Evolutionary conservation across 2,329 filamentous ascomycete genomes (phyloP).

Genomic region (Fusarium ambrosium): DNA sequence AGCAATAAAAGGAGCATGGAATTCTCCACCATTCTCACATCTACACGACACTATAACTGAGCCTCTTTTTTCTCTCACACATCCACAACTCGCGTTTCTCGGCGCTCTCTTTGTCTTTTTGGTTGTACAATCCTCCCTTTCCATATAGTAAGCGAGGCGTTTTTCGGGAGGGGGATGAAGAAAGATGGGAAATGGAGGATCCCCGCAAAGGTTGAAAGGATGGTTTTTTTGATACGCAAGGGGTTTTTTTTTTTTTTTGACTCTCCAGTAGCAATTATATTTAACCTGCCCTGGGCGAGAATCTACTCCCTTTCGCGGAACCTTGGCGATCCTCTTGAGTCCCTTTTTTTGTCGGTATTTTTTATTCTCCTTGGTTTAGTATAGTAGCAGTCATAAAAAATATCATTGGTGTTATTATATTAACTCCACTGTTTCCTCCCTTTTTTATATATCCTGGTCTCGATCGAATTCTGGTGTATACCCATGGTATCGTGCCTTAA

Average conservation of each 20-base stretch:
- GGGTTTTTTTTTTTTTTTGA: neutral
- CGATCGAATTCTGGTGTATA: slow-evolving; percentile 1
- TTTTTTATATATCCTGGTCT: neutral
- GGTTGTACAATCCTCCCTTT: slow-evolving; percentile 42
- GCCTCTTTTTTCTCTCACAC: slow-evolving; percentile 8
- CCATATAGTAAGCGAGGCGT: slow-evolving; percentile 52
- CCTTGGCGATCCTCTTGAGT: slow-evolving; percentile 25
- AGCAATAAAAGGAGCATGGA: slow-evolving; percentile 57
- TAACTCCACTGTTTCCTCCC: neutral
- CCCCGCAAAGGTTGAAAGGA: slow-evolving; percentile 22
- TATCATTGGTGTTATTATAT: slow-evolving; percentile 28
- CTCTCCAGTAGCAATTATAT: neutral
- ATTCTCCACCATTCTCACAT: neutral
- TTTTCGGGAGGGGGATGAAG: slow-evolving; percentile 43
- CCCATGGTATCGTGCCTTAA: slow-evolving; percentile 16
- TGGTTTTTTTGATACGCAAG: slow-evolving; percentile 6
- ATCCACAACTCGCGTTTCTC: slow-evolving; percentile 19
- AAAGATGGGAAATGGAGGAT: slow-evolving; percentile 39
- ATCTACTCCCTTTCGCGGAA: neutral
- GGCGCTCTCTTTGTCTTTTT: slow-evolving; percentile 31
- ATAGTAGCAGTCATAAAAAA: slow-evolving; percentile 42
- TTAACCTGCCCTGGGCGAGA: slow-evolving; percentile 5
- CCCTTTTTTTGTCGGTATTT: neutral
- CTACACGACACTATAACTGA: neutral
- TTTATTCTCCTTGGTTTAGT: slow-evolving; percentile 43